Conservation (phyloP, 2,329 filamentous ascomycete genomes). For the Chaetomiaceae sp. region DNA sequence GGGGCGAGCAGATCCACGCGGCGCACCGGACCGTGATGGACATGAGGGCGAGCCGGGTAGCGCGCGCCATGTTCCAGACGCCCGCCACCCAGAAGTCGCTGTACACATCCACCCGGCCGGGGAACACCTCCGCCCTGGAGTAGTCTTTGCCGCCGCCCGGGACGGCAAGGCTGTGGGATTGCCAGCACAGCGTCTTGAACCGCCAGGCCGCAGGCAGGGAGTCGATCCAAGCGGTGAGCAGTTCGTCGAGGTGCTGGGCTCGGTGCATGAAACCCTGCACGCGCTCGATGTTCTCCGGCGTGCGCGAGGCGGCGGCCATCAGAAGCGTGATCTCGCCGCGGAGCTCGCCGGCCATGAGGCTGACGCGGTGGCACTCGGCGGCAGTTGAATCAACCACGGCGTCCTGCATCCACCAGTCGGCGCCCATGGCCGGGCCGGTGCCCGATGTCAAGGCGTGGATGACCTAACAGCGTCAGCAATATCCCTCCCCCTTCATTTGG, state of each 20-base stretch:
- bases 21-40: slow-evolving; percentile 52
- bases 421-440: slow-evolving; percentile 46
- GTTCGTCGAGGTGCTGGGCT: slow-evolving; percentile 47
- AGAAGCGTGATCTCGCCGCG: slow-evolving; percentile 47
- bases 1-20: slow-evolving; percentile 54
- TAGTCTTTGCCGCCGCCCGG: slow-evolving; percentile 44
- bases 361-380: slow-evolving; percentile 44
- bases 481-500: not conserved
- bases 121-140: slow-evolving; percentile 49
- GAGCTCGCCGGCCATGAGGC: slow-evolving; percentile 50
- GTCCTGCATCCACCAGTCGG: slow-evolving; percentile 52
- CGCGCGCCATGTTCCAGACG: slow-evolving; percentile 50
- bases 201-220: slow-evolving; percentile 44
- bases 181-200: slow-evolving; percentile 51
- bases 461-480: slow-evolving; percentile 34
- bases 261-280: slow-evolving; percentile 47
- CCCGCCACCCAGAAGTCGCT: slow-evolving; percentile 53
- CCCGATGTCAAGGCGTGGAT: slow-evolving; percentile 51
- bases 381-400: slow-evolving; percentile 44
- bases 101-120: slow-evolving; percentile 55
- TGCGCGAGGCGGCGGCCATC: slow-evolving; percentile 41
- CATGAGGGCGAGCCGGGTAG: slow-evolving; percentile 48
- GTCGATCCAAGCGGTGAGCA: slow-evolving; percentile 46
- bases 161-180: slow-evolving; percentile 44
- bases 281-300: slow-evolving; percentile 43